Evolutionary conservation across 139 green algal genomes (phyloP).

Genomic region (Chlorella sp.): DNA sequence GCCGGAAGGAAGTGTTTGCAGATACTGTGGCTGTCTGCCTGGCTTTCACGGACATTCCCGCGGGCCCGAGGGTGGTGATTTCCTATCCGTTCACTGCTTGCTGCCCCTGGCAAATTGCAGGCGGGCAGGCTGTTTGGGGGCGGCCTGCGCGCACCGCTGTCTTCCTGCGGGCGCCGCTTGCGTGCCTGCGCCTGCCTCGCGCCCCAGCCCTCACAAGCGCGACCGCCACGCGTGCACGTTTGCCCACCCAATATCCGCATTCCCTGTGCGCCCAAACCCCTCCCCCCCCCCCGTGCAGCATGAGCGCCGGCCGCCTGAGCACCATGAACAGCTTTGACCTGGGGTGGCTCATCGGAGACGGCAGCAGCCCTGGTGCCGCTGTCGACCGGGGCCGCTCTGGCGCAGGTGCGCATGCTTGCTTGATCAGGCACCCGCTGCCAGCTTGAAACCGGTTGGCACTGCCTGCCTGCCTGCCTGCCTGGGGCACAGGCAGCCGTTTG

Average conservation of each 20-base stretch:
- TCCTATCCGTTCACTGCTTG: too few species aligned
- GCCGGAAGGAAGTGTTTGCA: too few species aligned
- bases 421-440: neutral
- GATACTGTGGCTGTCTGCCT: too few species aligned
- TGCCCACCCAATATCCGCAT: neutral
- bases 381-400: neutral
- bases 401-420: neutral
- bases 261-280: neutral
- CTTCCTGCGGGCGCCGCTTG: neutral
- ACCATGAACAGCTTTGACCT: conserved; percentile 17
- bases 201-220: neutral
- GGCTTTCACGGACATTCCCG: too few species aligned
- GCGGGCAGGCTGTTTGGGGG: too few species aligned
- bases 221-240: neutral
- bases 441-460: too few species aligned
- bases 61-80: too few species aligned
- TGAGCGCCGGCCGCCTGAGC: neutral
- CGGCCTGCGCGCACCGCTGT: neutral
- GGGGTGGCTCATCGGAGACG: neutral
- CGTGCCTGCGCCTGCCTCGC: too few species aligned
- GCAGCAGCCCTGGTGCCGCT: neutral
- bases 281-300: neutral
- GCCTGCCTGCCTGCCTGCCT: neutral
- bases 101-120: too few species aligned
- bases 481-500: neutral